Evolutionary conservation across 1,284 basidiomycete genomes (phyloP), one percentile per base, ranked within the genome.

Genomic region (Dichomitus squalens): DNA sequence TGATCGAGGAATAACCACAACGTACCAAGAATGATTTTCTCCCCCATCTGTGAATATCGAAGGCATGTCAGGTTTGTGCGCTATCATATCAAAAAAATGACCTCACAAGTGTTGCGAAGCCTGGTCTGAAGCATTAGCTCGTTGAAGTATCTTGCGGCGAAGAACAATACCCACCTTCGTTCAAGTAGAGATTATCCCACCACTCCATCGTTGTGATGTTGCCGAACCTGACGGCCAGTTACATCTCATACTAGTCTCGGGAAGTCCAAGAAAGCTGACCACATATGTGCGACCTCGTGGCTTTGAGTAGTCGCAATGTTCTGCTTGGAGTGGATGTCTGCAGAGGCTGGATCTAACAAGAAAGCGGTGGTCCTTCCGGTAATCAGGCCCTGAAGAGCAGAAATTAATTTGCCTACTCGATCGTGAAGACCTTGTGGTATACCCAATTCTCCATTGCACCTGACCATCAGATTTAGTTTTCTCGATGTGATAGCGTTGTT

Each of bases 361-460:
- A 94, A 92, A 2, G 88, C 88, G 40, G 80, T 86, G 2, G 93
- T 95, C 49, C 95, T 83, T 25, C 95, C 95, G 8, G 92, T 97
- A 70, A 98, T 97, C 57, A 98, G 77, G 56, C 95, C 94, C 86
- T 82, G 48, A 44, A 12, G 8, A 18, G 44, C 3, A 27, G 44
- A 9, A 4, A 21, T 53, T 14, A 59, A 38, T n/a, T 29, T 0
- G 16, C 21, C 9, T 27, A 4, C 16, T 6, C 27, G 21, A 7
- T 4, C 1, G 33, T 25, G 27, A 14, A 38, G 3, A 54, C 11
- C 3, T 14, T 31, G 14, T 39, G n/a, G 14, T 65, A 46, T 68
- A 79, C 81, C 90, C 93, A 95, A 72, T 97, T 97, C 77, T 98
- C 95, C 95, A 96, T 96, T 2, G 94, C 95, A 52, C 92, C 83